Evolutionary conservation across 306 rosid species (phyloP), one percentile per base, ranked within the genome.

Genomic region (Coriaria nepalensis): DNA sequence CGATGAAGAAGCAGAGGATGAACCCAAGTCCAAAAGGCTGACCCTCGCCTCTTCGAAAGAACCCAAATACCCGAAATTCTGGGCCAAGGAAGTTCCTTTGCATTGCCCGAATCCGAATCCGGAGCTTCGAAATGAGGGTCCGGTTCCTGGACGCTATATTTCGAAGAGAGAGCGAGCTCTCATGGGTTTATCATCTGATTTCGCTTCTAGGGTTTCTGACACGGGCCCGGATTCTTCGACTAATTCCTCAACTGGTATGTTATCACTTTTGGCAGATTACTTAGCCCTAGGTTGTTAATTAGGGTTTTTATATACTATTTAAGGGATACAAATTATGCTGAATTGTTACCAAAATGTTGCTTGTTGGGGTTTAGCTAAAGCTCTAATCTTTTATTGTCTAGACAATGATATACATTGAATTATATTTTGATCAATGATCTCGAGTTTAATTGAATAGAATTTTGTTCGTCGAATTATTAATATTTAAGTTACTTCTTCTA

Each of bases 111-210:
- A 38, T 56, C 58, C 37, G 46, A 33, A 50, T 37, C 36, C 66
- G 44, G 20, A 33, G 41, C 53, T 20, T 63, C 69, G 38, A 8
- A 8, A 10, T 10, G 66, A 59, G 33, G n/a, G 69, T 61, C 66
- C 60, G 52, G 58, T 81, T 62, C 61, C 93, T 6, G 90, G 93
- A 8, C 67, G 78, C 46, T 84, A 84, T 62, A 47, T 88, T 49
- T 88, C 97, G 37, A 84, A 88, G 70, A 76, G 93, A 63, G 80
- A 88, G 69, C 71, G 93, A 35, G 74, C 90, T 6, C 67, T 68
- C 9, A 38, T 66, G 13, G 53, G 8, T 36, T 38, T 70, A 36
- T 33, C 46, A 46, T 41, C 63, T 8, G 54, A 6, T 45, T 48
- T 57, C 7, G 47, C 29, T 20, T 20, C 83, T 0, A 13, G 47